Percentiles rank a stretch among this genome's conserved stretches.
Conservation (phyloP, 2,329 filamentous ascomycete genomes). For the Cladosporium sp. region DNA sequence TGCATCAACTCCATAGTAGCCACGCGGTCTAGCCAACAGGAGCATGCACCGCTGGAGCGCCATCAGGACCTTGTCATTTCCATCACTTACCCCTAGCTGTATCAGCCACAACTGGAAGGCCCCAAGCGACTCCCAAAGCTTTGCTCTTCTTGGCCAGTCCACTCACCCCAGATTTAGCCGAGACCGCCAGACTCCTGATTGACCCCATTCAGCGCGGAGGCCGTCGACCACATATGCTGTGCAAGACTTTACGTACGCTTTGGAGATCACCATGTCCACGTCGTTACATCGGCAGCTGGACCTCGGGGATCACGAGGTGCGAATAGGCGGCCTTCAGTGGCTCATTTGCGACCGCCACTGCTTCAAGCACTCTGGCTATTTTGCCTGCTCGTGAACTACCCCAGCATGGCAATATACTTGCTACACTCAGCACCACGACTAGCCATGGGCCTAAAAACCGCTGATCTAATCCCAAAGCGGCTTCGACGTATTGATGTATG, state of each 20-base stretch:
- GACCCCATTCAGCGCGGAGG: slow-evolving; percentile 1
- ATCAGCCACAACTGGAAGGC: no score
- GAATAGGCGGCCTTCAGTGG: not conserved
- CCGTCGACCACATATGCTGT: not conserved
- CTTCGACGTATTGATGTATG: not conserved
- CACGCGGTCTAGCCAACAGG: not conserved
- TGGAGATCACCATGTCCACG: not conserved
- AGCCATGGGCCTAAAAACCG: not conserved
- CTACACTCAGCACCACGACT: not conserved
- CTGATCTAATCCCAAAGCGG: not conserved
- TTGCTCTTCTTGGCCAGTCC: no score
- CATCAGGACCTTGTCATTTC: not conserved
- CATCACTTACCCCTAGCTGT: not conserved
- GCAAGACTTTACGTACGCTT: not conserved
- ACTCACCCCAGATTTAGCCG: not conserved
- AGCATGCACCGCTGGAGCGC: not conserved
- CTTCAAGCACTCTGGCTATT: slow-evolving; percentile 1
- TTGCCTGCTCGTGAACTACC: not conserved
- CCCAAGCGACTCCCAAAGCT: no score
- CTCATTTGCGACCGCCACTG: not conserved
- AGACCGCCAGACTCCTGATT: not conserved
- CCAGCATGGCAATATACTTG: slow-evolving; percentile 1
- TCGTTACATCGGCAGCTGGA: not conserved
- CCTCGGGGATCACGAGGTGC: not conserved
- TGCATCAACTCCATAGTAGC: not conserved